phyloP scores from a whole-genome alignment of 2,329 filamentous ascomycete genomes.

The Penicillium sp. region DNA sequence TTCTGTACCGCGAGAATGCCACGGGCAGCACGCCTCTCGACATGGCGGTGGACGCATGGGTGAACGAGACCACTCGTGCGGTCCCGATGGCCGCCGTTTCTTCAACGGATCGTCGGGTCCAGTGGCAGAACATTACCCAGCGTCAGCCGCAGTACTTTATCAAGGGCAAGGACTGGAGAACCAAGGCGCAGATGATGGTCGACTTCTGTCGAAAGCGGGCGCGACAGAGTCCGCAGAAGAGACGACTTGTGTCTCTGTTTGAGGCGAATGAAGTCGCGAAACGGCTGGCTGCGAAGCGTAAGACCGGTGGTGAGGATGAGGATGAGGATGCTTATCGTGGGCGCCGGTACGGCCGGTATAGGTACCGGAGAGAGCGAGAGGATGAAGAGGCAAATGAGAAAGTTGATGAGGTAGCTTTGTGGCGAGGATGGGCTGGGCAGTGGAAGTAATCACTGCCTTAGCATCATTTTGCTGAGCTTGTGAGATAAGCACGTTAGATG shows the following conservation, averaged over 20 bases:
- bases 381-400: constrained; percentile 7
- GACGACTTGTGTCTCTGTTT: constrained; percentile 59
- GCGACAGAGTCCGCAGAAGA: constrained; percentile 41
- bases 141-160: constrained; percentile 16
- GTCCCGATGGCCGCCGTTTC: constrained; percentile 16
- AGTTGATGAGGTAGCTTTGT: constrained; percentile 22
- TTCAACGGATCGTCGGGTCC: neutral
- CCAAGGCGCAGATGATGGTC: constrained; percentile 35
- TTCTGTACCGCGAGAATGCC: constrained; percentile 73
- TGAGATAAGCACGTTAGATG: neutral
- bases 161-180: constrained; percentile 9
- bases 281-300: constrained; percentile 42
- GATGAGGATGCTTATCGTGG: constrained; percentile 2
- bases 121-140: constrained; percentile 5
- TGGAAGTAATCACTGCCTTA: neutral
- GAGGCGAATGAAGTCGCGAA: constrained; percentile 66
- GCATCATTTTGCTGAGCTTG: neutral
- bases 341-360: neutral
- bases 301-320: neutral
- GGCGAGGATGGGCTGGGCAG: constrained; percentile 4
- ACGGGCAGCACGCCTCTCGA: constrained; percentile 75
- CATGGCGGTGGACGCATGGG: constrained; percentile 36
- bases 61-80: constrained; percentile 25
- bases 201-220: constrained; percentile 41
- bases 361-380: neutral